phyloP scores from a whole-genome alignment of 176 grass and related monocot genomes.

The Urochloa ruziziensis region DNA sequence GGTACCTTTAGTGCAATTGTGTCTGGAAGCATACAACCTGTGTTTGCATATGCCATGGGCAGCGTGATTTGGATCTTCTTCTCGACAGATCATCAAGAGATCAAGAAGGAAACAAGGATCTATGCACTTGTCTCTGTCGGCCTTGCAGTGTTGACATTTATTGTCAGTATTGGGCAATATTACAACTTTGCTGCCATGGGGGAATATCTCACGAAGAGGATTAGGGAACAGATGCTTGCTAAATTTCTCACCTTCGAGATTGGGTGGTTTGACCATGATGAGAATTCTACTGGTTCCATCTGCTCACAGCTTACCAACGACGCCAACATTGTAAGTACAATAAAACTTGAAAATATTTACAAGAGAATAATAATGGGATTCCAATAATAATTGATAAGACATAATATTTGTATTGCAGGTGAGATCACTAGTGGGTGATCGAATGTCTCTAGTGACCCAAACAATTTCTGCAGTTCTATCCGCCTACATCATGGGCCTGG shows the following conservation, averaged over 20 bases:
- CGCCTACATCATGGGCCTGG: slow-evolving; percentile 84
- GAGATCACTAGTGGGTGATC: slow-evolving; percentile 86
- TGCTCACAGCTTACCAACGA: slow-evolving; percentile 84
- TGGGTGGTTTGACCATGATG: slow-evolving; percentile 82
- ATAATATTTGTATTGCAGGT: slow-evolving; percentile 47
- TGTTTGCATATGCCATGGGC: slow-evolving; percentile 75
- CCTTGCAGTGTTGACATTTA: slow-evolving; percentile 61
- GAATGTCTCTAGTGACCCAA: slow-evolving; percentile 72
- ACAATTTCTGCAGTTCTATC: slow-evolving; percentile 68
- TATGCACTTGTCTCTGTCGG: slow-evolving; percentile 67
- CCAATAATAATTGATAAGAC: slow-evolving; percentile 17
- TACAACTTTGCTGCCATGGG: slow-evolving; percentile 99
- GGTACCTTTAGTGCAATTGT: slow-evolving; percentile 67
- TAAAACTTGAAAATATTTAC: not conserved
- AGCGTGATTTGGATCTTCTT: slow-evolving; percentile 85
- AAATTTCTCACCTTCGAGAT: slow-evolving; percentile 91
- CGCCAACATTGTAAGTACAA: slow-evolving; percentile 63
- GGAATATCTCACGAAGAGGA: slow-evolving; percentile 91
- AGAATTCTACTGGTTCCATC: slow-evolving; percentile 87
- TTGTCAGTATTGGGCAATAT: slow-evolving; percentile 77
- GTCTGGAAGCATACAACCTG: slow-evolving; percentile 77
- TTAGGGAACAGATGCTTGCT: slow-evolving; percentile 72
- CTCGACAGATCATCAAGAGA: slow-evolving; percentile 66
- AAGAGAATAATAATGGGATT: not conserved
- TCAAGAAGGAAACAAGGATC: slow-evolving; percentile 60